A percentile compares a stretch with the other conserved stretches of the same genome.
These are phyloP conservation scores for Aspergillus sp. DNA, from an alignment of 2,329 filamentous ascomycete species.

Conservation along the genomic window DNA sequence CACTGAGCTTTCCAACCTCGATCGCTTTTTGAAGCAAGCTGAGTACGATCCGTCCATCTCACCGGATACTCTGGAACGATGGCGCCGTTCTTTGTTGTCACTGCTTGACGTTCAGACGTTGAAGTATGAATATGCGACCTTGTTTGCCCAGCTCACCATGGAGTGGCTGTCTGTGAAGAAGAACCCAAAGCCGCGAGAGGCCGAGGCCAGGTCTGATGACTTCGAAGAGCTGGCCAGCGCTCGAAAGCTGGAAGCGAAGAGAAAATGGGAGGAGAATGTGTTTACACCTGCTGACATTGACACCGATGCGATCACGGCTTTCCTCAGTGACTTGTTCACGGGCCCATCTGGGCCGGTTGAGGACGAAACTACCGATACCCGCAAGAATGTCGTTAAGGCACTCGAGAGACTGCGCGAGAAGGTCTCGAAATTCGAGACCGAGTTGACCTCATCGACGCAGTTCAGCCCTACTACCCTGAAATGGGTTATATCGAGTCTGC, in stretches of 20 bases:
- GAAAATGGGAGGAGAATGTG: slow-evolving; percentile 10
- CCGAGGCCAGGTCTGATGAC: neutral
- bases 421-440: slow-evolving; percentile 1
- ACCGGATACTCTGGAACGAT: slow-evolving; percentile 4
- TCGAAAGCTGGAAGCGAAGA: slow-evolving; percentile 6
- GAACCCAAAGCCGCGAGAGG: neutral
- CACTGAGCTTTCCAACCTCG: slow-evolving; percentile 6
- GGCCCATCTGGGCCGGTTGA: neutral
- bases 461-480: neutral
- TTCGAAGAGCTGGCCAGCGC: slow-evolving; percentile 1
- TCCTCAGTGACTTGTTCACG: slow-evolving; percentile 9
- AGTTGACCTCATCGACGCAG: neutral
- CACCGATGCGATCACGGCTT: neutral
- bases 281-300: slow-evolving; percentile 8
- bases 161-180: slow-evolving; percentile 16
- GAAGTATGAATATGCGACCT: slow-evolving; percentile 16
- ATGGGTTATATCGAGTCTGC: slow-evolving; percentile 9
- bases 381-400: neutral
- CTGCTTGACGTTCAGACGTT: slow-evolving; percentile 13
- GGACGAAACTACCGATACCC: neutral
- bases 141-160: slow-evolving; percentile 15
- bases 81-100: slow-evolving; percentile 5
- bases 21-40: slow-evolving; percentile 16
- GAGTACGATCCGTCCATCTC: slow-evolving; percentile 15
- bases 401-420: neutral